A percentile compares a stretch with the other conserved stretches of the same genome.
Evolutionary conservation across 164 flowering plant genomes (phyloP).

Genomic region (Nymphaea colorata): DNA sequence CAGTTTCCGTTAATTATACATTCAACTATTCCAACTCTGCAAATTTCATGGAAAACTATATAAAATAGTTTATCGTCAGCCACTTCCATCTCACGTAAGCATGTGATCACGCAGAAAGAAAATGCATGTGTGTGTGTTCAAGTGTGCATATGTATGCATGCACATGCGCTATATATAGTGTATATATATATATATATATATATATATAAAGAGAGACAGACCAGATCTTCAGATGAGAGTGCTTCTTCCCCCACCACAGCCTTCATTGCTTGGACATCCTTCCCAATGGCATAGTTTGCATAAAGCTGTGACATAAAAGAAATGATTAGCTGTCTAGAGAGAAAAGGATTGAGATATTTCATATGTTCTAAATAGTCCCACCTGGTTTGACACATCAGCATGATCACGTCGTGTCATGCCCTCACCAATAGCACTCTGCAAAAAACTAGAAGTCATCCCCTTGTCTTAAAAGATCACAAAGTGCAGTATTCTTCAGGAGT

Average conservation of each 20-base stretch:
- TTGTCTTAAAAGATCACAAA: not conserved
- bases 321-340: not conserved
- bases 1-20: no score
- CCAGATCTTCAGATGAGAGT: slow-evolving; percentile 97
- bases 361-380: slow-evolving; percentile 7
- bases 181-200: not conserved
- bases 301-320: slow-evolving; percentile 43
- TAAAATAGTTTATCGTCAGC: not conserved
- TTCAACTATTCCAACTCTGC: no score
- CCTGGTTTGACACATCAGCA: slow-evolving; percentile 98
- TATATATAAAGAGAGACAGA: slow-evolving; percentile 18
- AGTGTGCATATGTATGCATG: not conserved
- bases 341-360: not conserved
- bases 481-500: not conserved
- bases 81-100: no score
- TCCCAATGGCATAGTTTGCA: slow-evolving; percentile 98
- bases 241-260: slow-evolving; percentile 99
- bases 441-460: not conserved
- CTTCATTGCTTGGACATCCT: slow-evolving; percentile 99
- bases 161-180: no score
- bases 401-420: slow-evolving; percentile 97
- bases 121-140: not conserved
- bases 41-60: no score
- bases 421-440: slow-evolving; percentile 97
- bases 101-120: not conserved